phyloP scores from a whole-genome alignment of 306 rosid genomes.

The Dalbergia cultrata region DNA sequence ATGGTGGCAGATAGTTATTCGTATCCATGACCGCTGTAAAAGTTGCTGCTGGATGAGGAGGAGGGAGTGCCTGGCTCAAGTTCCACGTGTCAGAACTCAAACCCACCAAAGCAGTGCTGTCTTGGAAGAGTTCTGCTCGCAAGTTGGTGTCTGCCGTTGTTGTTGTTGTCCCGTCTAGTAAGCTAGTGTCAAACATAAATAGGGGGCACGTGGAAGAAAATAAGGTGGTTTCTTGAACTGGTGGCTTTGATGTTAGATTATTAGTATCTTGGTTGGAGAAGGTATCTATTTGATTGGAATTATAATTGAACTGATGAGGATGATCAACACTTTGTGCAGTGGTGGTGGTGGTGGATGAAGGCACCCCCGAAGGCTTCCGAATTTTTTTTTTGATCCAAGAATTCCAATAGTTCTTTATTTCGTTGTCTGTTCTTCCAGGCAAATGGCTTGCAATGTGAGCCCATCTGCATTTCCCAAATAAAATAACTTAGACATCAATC shows the following conservation, averaged over 20 bases:
- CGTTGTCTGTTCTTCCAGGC: slow-evolving; percentile 97
- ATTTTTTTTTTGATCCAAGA: slow-evolving; percentile 99
- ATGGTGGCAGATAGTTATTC: slow-evolving; percentile 71
- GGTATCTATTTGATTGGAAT: slow-evolving; percentile 56
- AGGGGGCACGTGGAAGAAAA: slow-evolving; percentile 76
- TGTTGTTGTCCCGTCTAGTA: slow-evolving; percentile 39
- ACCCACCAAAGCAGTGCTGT: slow-evolving; percentile 30
- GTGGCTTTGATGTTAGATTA: slow-evolving; percentile 51
- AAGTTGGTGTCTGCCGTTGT: background rate
- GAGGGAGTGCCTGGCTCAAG: slow-evolving; percentile 56
- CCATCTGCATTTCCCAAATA: slow-evolving; percentile 64
- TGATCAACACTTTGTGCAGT: slow-evolving; percentile 35
- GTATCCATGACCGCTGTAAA: slow-evolving; percentile 52
- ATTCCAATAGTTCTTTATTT: slow-evolving; percentile 97
- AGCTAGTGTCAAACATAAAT: slow-evolving; percentile 85
- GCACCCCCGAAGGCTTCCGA: slow-evolving; percentile 60
- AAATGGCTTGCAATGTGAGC: slow-evolving; percentile 98
- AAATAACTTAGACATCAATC: too few species aligned
- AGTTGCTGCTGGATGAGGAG: slow-evolving; percentile 32
- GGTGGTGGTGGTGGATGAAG: slow-evolving; percentile 39
- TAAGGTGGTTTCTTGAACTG: slow-evolving; percentile 56
- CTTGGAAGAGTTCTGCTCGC: slow-evolving; percentile 63
- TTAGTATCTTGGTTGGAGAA: slow-evolving; percentile 30
- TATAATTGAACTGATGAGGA: slow-evolving; percentile 52
- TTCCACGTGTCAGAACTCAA: slow-evolving; percentile 74